These are phyloP conservation scores for Scedosporium minutisporum DNA, from an alignment of 2,329 filamentous ascomycete species.

Conservation along the genomic window DNA sequence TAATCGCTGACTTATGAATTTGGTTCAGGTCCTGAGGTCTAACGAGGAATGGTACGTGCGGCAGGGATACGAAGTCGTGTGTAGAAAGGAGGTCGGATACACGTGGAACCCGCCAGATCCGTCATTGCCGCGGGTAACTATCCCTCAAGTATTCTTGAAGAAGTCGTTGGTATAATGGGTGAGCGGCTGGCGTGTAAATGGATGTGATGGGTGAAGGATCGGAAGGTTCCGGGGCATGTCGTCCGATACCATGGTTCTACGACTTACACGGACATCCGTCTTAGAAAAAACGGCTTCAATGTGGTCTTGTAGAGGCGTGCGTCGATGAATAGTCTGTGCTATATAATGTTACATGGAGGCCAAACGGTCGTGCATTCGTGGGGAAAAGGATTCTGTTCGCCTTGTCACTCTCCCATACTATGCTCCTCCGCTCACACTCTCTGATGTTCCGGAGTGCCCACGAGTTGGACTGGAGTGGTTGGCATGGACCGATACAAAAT, in stretches of 20 bases:
- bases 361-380: neutral
- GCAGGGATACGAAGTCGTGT: constrained; percentile 17
- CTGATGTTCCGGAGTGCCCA: neutral
- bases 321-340: neutral
- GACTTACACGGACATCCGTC: neutral
- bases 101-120: constrained; percentile 10
- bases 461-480: neutral
- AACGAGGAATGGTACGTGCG: constrained; percentile 22
- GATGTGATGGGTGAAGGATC: no score
- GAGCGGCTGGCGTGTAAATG: no score
- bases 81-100: constrained; percentile 11
- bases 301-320: neutral
- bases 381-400: neutral
- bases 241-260: neutral
- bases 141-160: constrained; percentile 15
- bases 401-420: no score
- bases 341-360: neutral
- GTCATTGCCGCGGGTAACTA: constrained; percentile 1
- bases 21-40: constrained; percentile 7
- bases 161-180: constrained; percentile 12
- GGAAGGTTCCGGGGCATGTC: neutral
- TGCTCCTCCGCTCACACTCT: no score
- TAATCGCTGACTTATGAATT: neutral
- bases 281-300: neutral
- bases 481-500: neutral